These are phyloP conservation scores for Rubia peregrina DNA, from an alignment of 305 asterid species.

Conservation along the genomic window DNA sequence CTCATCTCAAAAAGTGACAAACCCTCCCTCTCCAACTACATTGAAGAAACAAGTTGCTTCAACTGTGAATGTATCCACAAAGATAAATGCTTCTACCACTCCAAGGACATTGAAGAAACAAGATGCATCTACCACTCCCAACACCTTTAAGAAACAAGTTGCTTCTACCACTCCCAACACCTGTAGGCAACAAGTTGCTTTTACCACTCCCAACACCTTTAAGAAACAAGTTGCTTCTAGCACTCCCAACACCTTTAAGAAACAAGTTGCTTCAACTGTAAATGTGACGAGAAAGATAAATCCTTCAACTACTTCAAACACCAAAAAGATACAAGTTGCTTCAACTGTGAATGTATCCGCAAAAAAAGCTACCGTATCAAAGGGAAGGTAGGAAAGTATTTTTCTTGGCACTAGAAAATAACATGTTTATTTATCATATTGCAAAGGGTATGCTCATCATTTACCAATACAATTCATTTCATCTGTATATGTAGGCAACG, in stretches of 20 bases:
- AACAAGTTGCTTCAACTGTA: slow-evolving; percentile 24
- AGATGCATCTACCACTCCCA: slow-evolving; percentile 11
- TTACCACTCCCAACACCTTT: slow-evolving; percentile 32
- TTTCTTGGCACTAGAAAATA: slow-evolving; percentile 6
- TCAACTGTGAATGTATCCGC: slow-evolving; percentile 23
- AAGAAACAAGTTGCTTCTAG: slow-evolving; percentile 32
- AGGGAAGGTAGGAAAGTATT: slow-evolving; percentile 54
- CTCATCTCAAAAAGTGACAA: slow-evolving; percentile 34
- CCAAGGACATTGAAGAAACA: slow-evolving; percentile 41
- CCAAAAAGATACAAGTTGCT: slow-evolving; percentile 33
- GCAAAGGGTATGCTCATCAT: not conserved
- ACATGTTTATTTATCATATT: not conserved
- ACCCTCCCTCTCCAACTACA: slow-evolving; percentile 33
- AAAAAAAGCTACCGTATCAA: slow-evolving; percentile 31
- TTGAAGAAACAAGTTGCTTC: slow-evolving; percentile 32
- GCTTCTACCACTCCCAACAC: slow-evolving; percentile 3
- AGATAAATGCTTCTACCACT: slow-evolving; percentile 29
- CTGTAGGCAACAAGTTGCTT: slow-evolving; percentile 4
- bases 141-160: not conserved
- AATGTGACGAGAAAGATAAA: slow-evolving; percentile 23
- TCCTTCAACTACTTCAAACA: slow-evolving; percentile 31
- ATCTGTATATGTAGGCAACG: slow-evolving; percentile 43
- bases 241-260: slow-evolving; percentile 40
- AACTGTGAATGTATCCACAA: slow-evolving; percentile 23
- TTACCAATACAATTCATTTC: slow-evolving; percentile 18